phyloP scores from a whole-genome alignment of 2,329 filamentous ascomycete species.

The Penicillium sp. region DNA sequence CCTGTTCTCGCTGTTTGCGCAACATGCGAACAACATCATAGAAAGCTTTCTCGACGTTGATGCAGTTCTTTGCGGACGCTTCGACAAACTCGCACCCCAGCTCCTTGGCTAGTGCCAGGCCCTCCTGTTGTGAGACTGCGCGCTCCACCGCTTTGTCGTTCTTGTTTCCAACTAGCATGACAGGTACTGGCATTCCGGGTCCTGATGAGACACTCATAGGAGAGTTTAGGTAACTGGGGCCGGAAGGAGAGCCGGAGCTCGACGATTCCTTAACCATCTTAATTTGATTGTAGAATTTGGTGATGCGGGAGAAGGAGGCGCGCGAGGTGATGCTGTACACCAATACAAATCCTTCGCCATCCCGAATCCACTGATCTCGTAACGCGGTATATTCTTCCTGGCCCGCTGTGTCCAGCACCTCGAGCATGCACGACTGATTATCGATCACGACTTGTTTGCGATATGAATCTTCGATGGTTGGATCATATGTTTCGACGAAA shows the following conservation, averaged over 20 bases:
- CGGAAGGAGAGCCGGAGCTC: conserved; percentile 54
- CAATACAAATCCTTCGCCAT: conserved; percentile 94
- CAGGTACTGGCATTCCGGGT: conserved; percentile 69
- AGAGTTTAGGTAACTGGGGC: conserved; percentile 51
- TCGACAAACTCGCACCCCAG: conserved; percentile 96
- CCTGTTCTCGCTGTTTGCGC: conserved; percentile 71
- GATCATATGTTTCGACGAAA: conserved; percentile 88
- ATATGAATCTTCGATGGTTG: conserved; percentile 68
- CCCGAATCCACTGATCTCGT: conserved; percentile 96
- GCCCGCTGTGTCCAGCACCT: conserved; percentile 93
- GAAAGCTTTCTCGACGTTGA: conserved; percentile 97
- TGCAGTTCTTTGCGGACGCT: conserved; percentile 94
- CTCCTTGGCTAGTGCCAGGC: conserved; percentile 84
- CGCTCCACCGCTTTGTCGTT: conserved; percentile 94
- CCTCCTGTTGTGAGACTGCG: conserved; percentile 95
- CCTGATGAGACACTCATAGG: conserved; percentile 48
- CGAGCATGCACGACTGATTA: conserved; percentile 91
- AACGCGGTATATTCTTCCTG: conserved; percentile 98
- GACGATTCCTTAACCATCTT: conserved; percentile 91
- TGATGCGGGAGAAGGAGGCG: conserved; percentile 91
- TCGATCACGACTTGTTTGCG: conserved; percentile 80
- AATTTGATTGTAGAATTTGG: conserved; percentile 94
- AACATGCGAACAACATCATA: conserved; percentile 95
- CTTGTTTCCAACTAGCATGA: conserved; percentile 99
- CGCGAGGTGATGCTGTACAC: conserved; percentile 98